Conservation (phyloP, 2,329 filamentous ascomycete genomes). For the Aspergillus udagawae region DNA sequence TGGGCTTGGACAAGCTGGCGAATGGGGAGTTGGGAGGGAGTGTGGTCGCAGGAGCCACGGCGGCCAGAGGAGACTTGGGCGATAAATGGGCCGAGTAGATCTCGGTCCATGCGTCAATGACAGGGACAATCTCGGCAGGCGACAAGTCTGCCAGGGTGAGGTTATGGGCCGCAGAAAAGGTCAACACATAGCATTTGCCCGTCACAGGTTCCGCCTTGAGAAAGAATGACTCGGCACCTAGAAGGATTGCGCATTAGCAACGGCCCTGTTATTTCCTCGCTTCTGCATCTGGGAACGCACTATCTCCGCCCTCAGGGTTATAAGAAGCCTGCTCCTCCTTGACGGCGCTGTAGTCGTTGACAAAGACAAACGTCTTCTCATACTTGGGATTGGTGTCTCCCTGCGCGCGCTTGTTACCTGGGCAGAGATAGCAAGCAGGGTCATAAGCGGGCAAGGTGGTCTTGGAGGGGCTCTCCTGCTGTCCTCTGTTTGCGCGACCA, state of each 20-base stretch:
- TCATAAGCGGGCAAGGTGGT: conserved; percentile 76
- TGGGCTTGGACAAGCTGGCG: conserved; percentile 50
- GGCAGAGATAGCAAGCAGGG: conserved; percentile 89
- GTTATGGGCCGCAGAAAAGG: conserved; percentile 87
- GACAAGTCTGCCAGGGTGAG: conserved; percentile 88
- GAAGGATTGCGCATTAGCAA: not conserved
- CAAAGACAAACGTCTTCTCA: conserved; percentile 82
- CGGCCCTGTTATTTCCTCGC: conserved; percentile 1
- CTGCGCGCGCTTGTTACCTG: conserved; percentile 81
- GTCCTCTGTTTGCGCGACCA: conserved; percentile 53
- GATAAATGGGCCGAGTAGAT: conserved; percentile 82
- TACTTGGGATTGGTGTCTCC: conserved; percentile 86
- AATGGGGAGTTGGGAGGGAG: conserved; percentile 46
- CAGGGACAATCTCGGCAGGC: conserved; percentile 69
- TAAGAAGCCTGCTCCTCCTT: conserved; percentile 90
- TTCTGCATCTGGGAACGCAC: conserved; percentile 32
- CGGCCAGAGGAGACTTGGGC: conserved; percentile 61
- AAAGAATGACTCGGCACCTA: conserved; percentile 70
- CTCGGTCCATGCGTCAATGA: conserved; percentile 85
- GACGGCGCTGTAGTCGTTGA: conserved; percentile 96
- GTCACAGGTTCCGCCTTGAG: conserved; percentile 82
- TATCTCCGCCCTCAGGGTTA: conserved; percentile 47
- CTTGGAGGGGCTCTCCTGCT: conserved; percentile 68
- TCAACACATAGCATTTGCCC: conserved; percentile 94
- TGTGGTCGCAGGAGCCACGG: conserved; percentile 44